Evolutionary conservation across 495 filamentous ascomycete species (phyloP), one percentile per base, ranked within the genome.

Genomic region (Cercophora samala): DNA sequence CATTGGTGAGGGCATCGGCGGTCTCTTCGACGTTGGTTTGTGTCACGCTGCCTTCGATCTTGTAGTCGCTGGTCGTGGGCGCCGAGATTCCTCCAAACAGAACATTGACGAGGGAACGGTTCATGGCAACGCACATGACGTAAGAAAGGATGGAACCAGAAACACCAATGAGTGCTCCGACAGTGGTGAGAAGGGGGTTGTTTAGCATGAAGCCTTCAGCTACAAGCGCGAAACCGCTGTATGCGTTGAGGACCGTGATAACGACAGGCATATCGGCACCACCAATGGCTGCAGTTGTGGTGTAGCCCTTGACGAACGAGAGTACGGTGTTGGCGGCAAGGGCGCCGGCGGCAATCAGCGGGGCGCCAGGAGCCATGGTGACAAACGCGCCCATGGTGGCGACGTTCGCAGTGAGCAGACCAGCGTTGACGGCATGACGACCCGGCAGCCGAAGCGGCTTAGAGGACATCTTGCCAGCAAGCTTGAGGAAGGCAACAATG

Each of bases 231-330:
- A 94, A 94, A 9, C 91, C 91, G 55, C 89, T 92, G 71, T 93
- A 94, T 3, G 91, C 91, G 72, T 94, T 94, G 17, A 94, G 79
- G 6, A 93, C 90, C 0, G 90, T 94, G 66, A 94, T 93, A 21
- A 93, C 91, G 19, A 94, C 91, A 18, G 91, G 90, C 90, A 92
- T 92, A 72, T 93, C 91, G 4, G 90, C 91, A n/a, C 90, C 91
- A 13, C 91, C 91, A 73, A 94, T 93, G 11, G 89, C 90, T 37
- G 91, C 81, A 0, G 91, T 94, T 2, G 91, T 93, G 13, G 91
- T 94, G 69, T 84, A 93, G 4, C 91, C 91, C 72, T 94, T 92
- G 65, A 90, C 69, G 80, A 94, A 94, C 58, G 89, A 91, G 15
- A 94, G 83, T 1, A 84, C 77, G 1, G 90, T 88, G 74, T 89